A percentile compares a stretch with the other conserved stretches of the same genome.
phyloP scores from a whole-genome alignment of 1,284 basidiomycete genomes.

The Malassezia pachydermatis region DNA sequence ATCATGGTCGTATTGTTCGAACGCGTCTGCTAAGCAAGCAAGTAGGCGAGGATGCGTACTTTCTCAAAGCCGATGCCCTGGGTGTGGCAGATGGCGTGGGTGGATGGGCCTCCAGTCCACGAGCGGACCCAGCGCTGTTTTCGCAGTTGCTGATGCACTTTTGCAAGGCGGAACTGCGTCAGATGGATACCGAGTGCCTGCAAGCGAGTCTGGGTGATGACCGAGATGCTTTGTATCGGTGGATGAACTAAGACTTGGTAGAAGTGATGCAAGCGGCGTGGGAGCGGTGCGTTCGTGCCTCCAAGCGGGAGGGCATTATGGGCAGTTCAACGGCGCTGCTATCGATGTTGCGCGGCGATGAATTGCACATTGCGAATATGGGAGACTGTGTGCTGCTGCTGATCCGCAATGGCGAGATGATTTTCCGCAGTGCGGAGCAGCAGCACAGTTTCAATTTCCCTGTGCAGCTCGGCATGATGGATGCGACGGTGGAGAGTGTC shows the following conservation, averaged over 20 bases:
- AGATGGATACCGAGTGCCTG: slow-evolving; percentile 20
- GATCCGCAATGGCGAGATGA: slow-evolving; percentile 64
- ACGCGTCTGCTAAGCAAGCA: slow-evolving; percentile 55
- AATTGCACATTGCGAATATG: slow-evolving; percentile 77
- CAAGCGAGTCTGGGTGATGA: slow-evolving; percentile 25
- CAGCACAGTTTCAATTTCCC: slow-evolving; percentile 93
- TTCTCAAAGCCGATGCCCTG: slow-evolving; percentile 66
- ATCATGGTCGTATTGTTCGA: slow-evolving; percentile 37
- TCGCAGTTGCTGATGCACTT: slow-evolving; percentile 77
- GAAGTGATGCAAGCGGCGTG: slow-evolving; percentile 56
- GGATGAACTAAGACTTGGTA: slow-evolving; percentile 50
- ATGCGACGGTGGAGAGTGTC: slow-evolving; percentile 59
- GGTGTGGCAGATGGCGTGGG: slow-evolving; percentile 83
- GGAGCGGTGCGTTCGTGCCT: slow-evolving; percentile 51
- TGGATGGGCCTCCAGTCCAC: slow-evolving; percentile 61
- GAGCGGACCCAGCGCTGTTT: slow-evolving; percentile 62
- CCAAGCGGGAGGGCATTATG: slow-evolving; percentile 52
- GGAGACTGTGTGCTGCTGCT: slow-evolving; percentile 78
- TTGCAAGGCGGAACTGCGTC: slow-evolving; percentile 56
- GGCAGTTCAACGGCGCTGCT: slow-evolving; percentile 55
- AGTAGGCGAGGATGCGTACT: slow-evolving; percentile 77
- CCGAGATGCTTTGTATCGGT: slow-evolving; percentile 23
- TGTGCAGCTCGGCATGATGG: slow-evolving; percentile 68
- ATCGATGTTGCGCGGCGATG: slow-evolving; percentile 58
- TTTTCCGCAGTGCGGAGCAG: slow-evolving; percentile 85